A percentile compares a stretch with the other conserved stretches of the same genome.
These are phyloP conservation scores for Tetrapyrgos nigripes DNA, from an alignment of 1,284 basidiomycete genomes.

Conservation along the genomic window DNA sequence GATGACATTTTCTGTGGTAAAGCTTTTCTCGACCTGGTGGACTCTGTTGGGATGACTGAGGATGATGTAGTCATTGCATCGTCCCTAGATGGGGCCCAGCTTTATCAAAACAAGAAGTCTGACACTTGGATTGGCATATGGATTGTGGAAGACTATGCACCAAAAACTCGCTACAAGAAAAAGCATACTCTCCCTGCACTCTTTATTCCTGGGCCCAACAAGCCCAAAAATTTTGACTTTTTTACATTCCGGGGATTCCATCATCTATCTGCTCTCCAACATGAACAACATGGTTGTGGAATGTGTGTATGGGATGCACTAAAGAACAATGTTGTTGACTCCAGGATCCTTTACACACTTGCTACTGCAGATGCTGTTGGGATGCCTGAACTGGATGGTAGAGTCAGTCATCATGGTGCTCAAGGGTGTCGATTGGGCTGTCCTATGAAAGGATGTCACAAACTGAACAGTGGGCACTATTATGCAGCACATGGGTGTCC, in stretches of 20 bases:
- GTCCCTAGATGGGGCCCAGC: conserved; percentile 40
- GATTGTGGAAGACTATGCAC: conserved; percentile 27
- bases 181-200: conserved; percentile 32
- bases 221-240: conserved; percentile 42
- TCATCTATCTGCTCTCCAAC: conserved; percentile 36
- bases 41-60: conserved; percentile 24
- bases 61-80: conserved; percentile 33
- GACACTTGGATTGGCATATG: conserved; percentile 38
- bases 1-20: conserved; percentile 25
- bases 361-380: conserved; percentile 26
- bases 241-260: conserved; percentile 42
- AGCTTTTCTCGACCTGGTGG: conserved; percentile 22
- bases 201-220: conserved; percentile 38
- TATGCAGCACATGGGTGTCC: neutral
- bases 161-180: conserved; percentile 26
- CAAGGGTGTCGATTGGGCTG: conserved; percentile 30
- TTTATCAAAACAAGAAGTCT: conserved; percentile 37
- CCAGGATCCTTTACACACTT: conserved; percentile 27
- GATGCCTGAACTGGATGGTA: conserved; percentile 35
- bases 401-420: conserved; percentile 28
- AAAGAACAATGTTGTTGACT: conserved; percentile 5
- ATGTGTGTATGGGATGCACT: conserved; percentile 37
- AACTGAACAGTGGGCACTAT: conserved; percentile 25
- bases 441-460: conserved; percentile 31
- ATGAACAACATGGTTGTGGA: conserved; percentile 25